phyloP scores from a whole-genome alignment of 2,329 filamentous ascomycete species.

The Aspergillus sp. region DNA sequence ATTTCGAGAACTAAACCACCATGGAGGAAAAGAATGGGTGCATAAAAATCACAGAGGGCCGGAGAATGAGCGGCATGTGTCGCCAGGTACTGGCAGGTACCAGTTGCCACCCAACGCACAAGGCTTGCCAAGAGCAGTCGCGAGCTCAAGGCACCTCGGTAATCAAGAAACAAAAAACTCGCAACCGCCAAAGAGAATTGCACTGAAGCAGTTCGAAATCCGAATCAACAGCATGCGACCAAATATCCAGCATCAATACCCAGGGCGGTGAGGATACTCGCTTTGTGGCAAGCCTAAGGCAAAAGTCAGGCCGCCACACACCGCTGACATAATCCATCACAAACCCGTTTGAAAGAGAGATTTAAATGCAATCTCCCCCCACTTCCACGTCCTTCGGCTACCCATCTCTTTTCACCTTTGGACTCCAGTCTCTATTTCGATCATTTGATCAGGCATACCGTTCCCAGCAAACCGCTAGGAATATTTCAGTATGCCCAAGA shows the following conservation, averaged over 20 bases:
- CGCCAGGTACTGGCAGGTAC: background rate
- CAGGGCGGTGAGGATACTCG: slow-evolving; percentile 14
- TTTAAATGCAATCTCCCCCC: slow-evolving; percentile 20
- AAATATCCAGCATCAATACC: background rate
- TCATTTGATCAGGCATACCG: slow-evolving; percentile 13
- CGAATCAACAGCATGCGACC: background rate
- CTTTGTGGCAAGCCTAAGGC: slow-evolving; percentile 26
- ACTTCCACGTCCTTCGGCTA: slow-evolving; percentile 18
- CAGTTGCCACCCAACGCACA: no score
- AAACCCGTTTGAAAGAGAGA: slow-evolving; percentile 21
- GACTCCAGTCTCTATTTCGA: slow-evolving; percentile 13
- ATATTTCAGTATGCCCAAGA: slow-evolving; percentile 81
- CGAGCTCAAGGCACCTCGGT: background rate
- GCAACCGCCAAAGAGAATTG: background rate
- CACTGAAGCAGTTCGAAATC: background rate
- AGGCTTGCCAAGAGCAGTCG: background rate
- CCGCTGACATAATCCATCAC: slow-evolving; percentile 14
- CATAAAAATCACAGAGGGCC: background rate
- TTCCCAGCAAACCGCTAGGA: slow-evolving; percentile 26
- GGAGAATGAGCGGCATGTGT: background rate
- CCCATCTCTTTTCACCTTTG: slow-evolving; percentile 12
- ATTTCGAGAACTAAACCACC: slow-evolving; percentile 8
- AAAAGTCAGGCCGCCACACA: slow-evolving; percentile 26
- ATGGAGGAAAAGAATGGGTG: background rate
- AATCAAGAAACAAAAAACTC: background rate